A percentile compares a stretch with the other conserved stretches of the same genome.
Conservation (phyloP, 1,284 basidiomycete species). For the Apiotrichum mycotoxinovorans region DNA sequence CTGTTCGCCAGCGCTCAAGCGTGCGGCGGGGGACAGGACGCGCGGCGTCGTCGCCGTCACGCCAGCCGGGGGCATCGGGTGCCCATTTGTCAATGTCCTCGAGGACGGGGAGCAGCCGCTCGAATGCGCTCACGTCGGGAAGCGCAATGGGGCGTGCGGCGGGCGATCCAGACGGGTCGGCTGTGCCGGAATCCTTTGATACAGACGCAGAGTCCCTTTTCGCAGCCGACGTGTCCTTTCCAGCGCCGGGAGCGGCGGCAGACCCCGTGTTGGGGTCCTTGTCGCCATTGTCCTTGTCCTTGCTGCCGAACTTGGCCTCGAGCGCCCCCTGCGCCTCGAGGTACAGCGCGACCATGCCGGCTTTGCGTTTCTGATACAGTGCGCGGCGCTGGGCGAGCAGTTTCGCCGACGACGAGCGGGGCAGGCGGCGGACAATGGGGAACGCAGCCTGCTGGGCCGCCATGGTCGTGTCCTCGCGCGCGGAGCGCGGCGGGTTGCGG, state of each 20-base stretch:
- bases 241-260: too few relatives aligned
- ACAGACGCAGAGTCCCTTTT: too few relatives aligned
- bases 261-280: too few relatives aligned
- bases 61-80: conserved; percentile 38
- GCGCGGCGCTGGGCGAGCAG: conserved; percentile 24
- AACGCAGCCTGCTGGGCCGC: not conserved
- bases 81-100: conserved; percentile 38
- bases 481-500: conserved; percentile 20
- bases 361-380: conserved; percentile 37
- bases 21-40: conserved; percentile 10
- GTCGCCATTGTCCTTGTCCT: not conserved
- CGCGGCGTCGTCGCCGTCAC: conserved; percentile 22
- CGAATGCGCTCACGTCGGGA: conserved; percentile 27
- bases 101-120: conserved; percentile 34
- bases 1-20: conserved; percentile 29
- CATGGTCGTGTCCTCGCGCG: conserved; percentile 14
- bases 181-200: not conserved
- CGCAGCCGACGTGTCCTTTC: too few relatives aligned
- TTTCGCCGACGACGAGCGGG: not conserved
- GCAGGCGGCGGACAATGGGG: conserved; percentile 9
- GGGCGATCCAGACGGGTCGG: not conserved
- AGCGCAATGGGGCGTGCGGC: conserved; percentile 3
- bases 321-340: conserved; percentile 38
- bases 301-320: conserved; percentile 3
- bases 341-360: conserved; percentile 37